Conservation (phyloP, 2,329 filamentous ascomycete genomes). For the Colletotrichum filicis region DNA sequence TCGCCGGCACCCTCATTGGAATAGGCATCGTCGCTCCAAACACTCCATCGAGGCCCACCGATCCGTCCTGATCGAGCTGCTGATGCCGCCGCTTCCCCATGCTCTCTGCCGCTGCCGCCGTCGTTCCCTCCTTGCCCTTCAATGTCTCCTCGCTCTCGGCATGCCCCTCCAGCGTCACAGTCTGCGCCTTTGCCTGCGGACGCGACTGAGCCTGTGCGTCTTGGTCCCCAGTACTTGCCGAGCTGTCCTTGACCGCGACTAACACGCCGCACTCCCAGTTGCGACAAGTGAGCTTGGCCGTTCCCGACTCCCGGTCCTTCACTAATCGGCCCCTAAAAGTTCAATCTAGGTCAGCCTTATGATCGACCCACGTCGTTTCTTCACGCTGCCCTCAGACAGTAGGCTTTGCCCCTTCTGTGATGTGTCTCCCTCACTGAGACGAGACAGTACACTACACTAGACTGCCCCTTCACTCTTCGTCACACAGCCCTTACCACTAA, state of each 20-base stretch:
- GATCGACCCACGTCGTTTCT: conserved; percentile 25
- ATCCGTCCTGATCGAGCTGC: conserved; percentile 19
- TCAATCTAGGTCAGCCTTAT: conserved; percentile 32
- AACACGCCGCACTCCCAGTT: conserved; percentile 98
- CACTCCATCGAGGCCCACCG: conserved; percentile 6
- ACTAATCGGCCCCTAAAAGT: conserved; percentile 77
- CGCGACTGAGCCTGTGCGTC: conserved; percentile 24
- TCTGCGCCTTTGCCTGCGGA: conserved; percentile 29
- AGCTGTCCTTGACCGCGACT: conserved; percentile 62
- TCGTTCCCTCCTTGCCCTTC: conserved; percentile 20
- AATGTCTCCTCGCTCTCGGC: conserved; percentile 15
- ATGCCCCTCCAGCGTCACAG: conserved; percentile 23
- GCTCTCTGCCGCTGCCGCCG: neutral
- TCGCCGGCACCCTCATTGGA: conserved; percentile 71
- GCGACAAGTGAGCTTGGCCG: conserved; percentile 81
- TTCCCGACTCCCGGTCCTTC: conserved; percentile 73
- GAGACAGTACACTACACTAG: no score
- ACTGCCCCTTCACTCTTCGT: neutral
- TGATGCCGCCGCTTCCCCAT: conserved; percentile 19
- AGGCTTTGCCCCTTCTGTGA: neutral
- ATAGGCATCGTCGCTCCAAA: conserved; percentile 60
- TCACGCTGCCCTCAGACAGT: conserved; percentile 3
- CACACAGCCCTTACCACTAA: neutral
- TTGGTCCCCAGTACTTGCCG: conserved; percentile 32
- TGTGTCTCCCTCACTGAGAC: neutral